Conservation (phyloP, 257 asterid species). For the Solanum sparsipilum region DNA sequence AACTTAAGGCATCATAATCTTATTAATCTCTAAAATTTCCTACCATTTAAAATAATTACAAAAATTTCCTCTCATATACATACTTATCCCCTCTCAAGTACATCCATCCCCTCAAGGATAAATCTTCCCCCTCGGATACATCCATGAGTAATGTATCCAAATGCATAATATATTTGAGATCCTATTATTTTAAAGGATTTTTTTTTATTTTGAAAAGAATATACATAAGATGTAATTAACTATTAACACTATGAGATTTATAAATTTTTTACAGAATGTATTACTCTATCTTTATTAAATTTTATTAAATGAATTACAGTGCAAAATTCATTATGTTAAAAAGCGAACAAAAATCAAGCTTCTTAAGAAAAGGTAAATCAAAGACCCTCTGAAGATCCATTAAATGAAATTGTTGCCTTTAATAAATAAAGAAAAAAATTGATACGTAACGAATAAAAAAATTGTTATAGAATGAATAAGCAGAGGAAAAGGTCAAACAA, state of each 20-base stretch:
- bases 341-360: not conserved
- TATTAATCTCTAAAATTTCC: not conserved
- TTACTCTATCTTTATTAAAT: not conserved
- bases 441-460: no score
- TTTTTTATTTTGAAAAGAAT: no score
- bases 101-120: not conserved
- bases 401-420: not conserved
- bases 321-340: not conserved
- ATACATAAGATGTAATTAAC: no score
- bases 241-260: not conserved
- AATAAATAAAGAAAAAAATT: no score
- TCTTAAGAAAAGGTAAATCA: not conserved
- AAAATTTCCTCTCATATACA: not conserved
- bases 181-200: not conserved
- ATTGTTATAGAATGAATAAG: no score
- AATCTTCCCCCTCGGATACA: not conserved
- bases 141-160: not conserved
- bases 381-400: not conserved
- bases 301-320: not conserved
- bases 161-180: not conserved
- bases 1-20: not conserved
- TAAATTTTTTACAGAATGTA: not conserved
- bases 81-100: not conserved
- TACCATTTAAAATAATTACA: no score
- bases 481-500: no score